phyloP scores from a whole-genome alignment of 495 filamentous ascomycete species.

The Mycothermus thermophilus region DNA sequence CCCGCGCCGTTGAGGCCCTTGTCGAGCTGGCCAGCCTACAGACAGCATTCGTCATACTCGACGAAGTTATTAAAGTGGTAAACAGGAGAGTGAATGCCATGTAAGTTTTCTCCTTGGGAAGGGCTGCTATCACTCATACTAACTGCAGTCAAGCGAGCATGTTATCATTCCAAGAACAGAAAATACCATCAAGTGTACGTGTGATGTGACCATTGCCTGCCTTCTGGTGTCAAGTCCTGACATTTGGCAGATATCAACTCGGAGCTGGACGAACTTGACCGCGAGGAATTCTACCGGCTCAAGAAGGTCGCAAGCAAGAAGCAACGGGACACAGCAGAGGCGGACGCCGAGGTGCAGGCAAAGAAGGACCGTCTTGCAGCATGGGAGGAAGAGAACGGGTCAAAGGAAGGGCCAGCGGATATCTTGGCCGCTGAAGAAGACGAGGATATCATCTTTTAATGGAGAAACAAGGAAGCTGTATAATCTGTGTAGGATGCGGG shows the following conservation, averaged over 20 bases:
- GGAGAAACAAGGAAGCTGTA: too few species aligned
- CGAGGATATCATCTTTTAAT: conserved; percentile 90
- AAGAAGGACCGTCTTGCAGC: conserved; percentile 35
- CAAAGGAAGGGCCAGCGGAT: conserved; percentile 41
- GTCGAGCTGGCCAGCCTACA: conserved; percentile 93
- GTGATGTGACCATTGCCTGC: background rate
- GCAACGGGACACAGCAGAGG: conserved; percentile 62
- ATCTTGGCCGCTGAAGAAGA: conserved; percentile 78
- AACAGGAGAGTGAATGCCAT: conserved; percentile 98
- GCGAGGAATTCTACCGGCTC: conserved; percentile 95
- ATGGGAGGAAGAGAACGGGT: conserved; percentile 30
- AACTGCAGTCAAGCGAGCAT: conserved; percentile 47
- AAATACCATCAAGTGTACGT: conserved; percentile 90
- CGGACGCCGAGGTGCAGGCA: conserved; percentile 56
- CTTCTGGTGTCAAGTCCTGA: background rate
- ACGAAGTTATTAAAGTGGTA: conserved; percentile 98
- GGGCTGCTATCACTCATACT: background rate
- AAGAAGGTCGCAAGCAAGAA: conserved; percentile 99
- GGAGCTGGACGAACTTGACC: conserved; percentile 92
- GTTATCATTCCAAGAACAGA: conserved; percentile 97
- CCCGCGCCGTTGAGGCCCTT: conserved; percentile 89
- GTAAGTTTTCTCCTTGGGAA: conserved; percentile 33
- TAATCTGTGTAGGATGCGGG: too few species aligned
- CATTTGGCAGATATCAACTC: conserved; percentile 73
- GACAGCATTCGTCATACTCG: conserved; percentile 95